phyloP scores from a whole-genome alignment of 352 stramenopile genomes.

The Globisporangium cylindrosporum region DNA sequence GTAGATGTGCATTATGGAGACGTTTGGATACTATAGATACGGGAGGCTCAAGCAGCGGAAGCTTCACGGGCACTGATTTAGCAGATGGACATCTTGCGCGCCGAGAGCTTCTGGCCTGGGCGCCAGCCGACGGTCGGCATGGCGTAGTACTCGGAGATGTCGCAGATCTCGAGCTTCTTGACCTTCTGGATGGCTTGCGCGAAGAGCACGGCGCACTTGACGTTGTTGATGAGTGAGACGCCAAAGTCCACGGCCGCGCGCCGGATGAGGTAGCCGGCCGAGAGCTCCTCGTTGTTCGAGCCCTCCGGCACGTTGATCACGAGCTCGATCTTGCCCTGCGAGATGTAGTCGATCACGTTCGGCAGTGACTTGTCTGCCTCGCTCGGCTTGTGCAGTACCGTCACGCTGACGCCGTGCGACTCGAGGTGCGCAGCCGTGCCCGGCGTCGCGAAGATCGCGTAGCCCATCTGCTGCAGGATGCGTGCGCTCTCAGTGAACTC shows the following conservation, averaged over 20 bases:
- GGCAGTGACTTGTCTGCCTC: slow-evolving; percentile 44
- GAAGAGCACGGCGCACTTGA: slow-evolving; percentile 91
- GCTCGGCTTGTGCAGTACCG: slow-evolving; percentile 72
- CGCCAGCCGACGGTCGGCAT: slow-evolving; percentile 84
- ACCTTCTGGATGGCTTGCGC: slow-evolving; percentile 89
- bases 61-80: slow-evolving; percentile 25
- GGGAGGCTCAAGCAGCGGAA: neutral
- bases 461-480: slow-evolving; percentile 94
- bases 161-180: slow-evolving; percentile 95
- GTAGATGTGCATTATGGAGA: neutral
- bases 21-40: neutral
- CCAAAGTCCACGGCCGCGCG: slow-evolving; percentile 91
- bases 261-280: slow-evolving; percentile 93
- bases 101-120: slow-evolving; percentile 71
- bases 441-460: slow-evolving; percentile 94
- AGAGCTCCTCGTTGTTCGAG: slow-evolving; percentile 82
- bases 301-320: slow-evolving; percentile 92
- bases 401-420: slow-evolving; percentile 83
- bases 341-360: slow-evolving; percentile 90
- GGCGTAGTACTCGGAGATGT: slow-evolving; percentile 81
- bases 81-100: slow-evolving; percentile 86
- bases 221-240: slow-evolving; percentile 90
- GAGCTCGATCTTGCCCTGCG: slow-evolving; percentile 93
- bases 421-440: slow-evolving; percentile 88
- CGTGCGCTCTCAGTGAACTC: slow-evolving; percentile 94